phyloP scores from a whole-genome alignment of 768 basidiomycete species.

The Pleurotus pulmonarius region DNA sequence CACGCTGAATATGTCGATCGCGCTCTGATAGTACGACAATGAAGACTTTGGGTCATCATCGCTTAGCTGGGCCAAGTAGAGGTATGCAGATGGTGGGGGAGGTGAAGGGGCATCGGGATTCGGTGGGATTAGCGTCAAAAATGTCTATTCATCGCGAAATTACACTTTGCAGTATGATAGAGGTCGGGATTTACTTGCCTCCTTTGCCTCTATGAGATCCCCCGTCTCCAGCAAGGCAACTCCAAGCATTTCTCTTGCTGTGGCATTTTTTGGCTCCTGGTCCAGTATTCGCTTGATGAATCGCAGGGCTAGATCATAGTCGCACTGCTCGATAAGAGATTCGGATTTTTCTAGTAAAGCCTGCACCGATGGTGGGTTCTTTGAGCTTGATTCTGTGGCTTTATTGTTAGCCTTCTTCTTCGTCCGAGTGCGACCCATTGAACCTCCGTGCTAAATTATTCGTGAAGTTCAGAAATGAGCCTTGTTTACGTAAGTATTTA shows the following conservation, averaged over 20 bases:
- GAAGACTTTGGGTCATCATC: slow-evolving; percentile 75
- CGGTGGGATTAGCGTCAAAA: slow-evolving; percentile 58
- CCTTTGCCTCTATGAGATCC: slow-evolving; percentile 66
- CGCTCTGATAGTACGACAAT: slow-evolving; percentile 75
- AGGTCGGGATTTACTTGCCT: slow-evolving; percentile 36
- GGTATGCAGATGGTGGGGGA: slow-evolving; percentile 75
- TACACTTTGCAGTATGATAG: background rate
- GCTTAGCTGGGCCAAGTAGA: slow-evolving; percentile 85
- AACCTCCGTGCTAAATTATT: background rate
- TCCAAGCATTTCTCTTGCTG: slow-evolving; percentile 79
- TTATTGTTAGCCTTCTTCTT: slow-evolving; percentile 42
- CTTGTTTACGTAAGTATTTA: background rate
- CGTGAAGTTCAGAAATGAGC: slow-evolving; percentile 9
- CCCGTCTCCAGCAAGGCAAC: slow-evolving; percentile 77
- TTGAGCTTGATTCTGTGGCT: slow-evolving; percentile 18
- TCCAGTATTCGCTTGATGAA: slow-evolving; percentile 70
- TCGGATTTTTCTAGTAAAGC: slow-evolving; percentile 76
- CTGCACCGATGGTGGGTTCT: slow-evolving; percentile 39
- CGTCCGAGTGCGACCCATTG: slow-evolving; percentile 56
- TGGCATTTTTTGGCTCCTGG: slow-evolving; percentile 55
- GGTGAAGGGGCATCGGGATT: slow-evolving; percentile 52
- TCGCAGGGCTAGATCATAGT: slow-evolving; percentile 75
- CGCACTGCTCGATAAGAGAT: slow-evolving; percentile 76
- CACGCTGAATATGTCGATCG: slow-evolving; percentile 61
- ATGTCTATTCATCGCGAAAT: slow-evolving; percentile 42